Conservation (phyloP, 2,329 filamentous ascomycete genomes). For the Setomelanomma holmii region DNA sequence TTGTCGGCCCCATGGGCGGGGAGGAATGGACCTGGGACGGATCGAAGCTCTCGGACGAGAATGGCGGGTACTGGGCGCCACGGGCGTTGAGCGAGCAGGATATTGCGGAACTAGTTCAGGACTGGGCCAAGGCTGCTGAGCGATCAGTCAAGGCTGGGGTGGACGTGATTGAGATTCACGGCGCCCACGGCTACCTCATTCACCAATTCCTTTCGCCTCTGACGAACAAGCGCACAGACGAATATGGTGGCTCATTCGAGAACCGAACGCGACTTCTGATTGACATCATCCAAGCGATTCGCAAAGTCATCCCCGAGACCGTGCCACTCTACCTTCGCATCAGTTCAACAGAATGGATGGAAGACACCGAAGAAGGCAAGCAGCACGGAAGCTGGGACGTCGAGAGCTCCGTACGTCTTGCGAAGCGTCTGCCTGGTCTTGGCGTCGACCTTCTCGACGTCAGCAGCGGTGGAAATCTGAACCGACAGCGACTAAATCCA, state of each 20-base stretch:
- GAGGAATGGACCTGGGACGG: conserved; percentile 51
- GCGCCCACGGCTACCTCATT: conserved; percentile 52
- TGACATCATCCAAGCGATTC: conserved; percentile 51
- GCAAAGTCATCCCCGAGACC: conserved; percentile 37
- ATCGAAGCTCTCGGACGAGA: conserved; percentile 35
- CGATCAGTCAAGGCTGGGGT: conserved; percentile 47
- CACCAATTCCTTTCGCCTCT: conserved; percentile 51
- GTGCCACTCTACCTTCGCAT: conserved; percentile 49
- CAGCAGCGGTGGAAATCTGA: conserved; percentile 55
- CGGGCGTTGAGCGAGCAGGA: conserved; percentile 47
- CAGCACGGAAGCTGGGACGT: conserved; percentile 50
- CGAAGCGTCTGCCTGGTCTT: conserved; percentile 49
- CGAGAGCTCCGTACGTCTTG: conserved; percentile 48
- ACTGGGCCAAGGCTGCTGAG: conserved; percentile 49
- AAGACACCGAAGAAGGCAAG: conserved; percentile 40
- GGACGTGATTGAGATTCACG: conserved; percentile 53
- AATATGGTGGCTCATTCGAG: conserved; percentile 52
- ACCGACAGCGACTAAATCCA: conserved; percentile 49
- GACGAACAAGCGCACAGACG: conserved; percentile 52
- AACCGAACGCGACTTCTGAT: conserved; percentile 49
- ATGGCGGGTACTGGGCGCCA: conserved; percentile 48
- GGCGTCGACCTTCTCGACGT: conserved; percentile 57
- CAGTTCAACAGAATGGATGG: conserved; percentile 48
- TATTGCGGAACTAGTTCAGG: conserved; percentile 47
- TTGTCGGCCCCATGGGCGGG: conserved; percentile 47